Evolutionary conservation across 306 rosid genomes (phyloP).

Genomic region (Vigna mungo): DNA sequence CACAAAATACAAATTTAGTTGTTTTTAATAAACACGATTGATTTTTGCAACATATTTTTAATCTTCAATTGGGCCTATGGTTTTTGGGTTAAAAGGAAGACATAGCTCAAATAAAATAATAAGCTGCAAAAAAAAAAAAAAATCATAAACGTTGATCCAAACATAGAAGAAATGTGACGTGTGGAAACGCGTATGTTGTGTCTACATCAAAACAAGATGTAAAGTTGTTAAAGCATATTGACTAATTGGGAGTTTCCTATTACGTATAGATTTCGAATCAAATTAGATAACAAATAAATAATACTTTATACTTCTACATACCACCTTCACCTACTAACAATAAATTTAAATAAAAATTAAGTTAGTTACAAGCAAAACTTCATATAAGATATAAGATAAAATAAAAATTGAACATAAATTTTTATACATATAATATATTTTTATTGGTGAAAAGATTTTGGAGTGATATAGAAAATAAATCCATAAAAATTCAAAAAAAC

Average conservation of each 20-base stretch:
- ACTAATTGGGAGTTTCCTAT: conserved; percentile 9
- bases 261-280: conserved; percentile 14
- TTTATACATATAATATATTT: too few relatives aligned
- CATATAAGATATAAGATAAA: too few relatives aligned
- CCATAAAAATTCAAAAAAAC: too few relatives aligned
- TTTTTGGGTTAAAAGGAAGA: not conserved
- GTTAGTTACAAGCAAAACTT: too few relatives aligned
- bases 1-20: not conserved
- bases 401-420: too few relatives aligned
- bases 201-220: not conserved
- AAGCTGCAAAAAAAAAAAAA: not conserved
- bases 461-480: too few relatives aligned
- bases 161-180: not conserved
- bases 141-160: not conserved
- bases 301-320: not conserved
- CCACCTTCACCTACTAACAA: not conserved
- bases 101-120: not conserved
- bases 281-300: not conserved
- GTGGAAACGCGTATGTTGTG: conserved; percentile 29
- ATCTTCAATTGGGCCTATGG: not conserved
- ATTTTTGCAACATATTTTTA: not conserved
- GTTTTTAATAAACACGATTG: not conserved
- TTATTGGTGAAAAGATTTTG: too few relatives aligned
- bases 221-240: not conserved
- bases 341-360: not conserved